Evolutionary conservation across 1,139 yeast species (phyloP), one percentile per base, ranked within the genome.

Genomic region (Petasospora rhodanensis): DNA sequence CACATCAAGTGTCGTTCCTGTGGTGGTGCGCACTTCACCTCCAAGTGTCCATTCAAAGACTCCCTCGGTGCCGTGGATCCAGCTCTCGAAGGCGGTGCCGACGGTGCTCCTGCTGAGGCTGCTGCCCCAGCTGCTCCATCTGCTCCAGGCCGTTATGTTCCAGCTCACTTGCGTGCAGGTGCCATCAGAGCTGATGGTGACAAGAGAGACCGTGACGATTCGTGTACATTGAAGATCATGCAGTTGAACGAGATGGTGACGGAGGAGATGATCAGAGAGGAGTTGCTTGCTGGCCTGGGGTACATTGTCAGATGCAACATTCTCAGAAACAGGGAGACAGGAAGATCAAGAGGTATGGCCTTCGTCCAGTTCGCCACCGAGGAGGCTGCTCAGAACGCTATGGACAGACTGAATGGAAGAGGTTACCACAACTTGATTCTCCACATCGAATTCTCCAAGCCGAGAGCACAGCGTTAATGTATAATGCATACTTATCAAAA

Each of bases 301-400:
- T 77, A 79, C 32, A 72, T 87, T 50, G 78, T 75, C 51, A 80
- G 96, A 66, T 85, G 84, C 48, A 81, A 82, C 47, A 71, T 91
- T 46, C 91, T 87, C 43, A 81, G 86, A 66, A 86, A 89, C 67
- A 82, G 87, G 66, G 95, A 84, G 52, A 91, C 97, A 20, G 94
- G 95, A 45, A 82, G 82, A 60, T 84, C 95, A 37, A 82, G 91
- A 67, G 99, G 99, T 51, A 79, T 89, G 62, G 98, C 98, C n/a
- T 91, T 86, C 61, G 94, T 89, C 46, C 81, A 93, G 38, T 89
- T 84, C 63, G 74, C 72, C 31, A 68, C 79, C 41, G 80, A 76
- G 54, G 61, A 62, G 37, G 68, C 67, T 51, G 98, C 97, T 29
- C 81, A 83, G 62, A 63, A 60, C 47, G 97, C 96, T 30, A 69